These are phyloP conservation scores for Geotrichum histeridarum DNA, from an alignment of 1,139 yeast genomes.

Conservation along the genomic window DNA sequence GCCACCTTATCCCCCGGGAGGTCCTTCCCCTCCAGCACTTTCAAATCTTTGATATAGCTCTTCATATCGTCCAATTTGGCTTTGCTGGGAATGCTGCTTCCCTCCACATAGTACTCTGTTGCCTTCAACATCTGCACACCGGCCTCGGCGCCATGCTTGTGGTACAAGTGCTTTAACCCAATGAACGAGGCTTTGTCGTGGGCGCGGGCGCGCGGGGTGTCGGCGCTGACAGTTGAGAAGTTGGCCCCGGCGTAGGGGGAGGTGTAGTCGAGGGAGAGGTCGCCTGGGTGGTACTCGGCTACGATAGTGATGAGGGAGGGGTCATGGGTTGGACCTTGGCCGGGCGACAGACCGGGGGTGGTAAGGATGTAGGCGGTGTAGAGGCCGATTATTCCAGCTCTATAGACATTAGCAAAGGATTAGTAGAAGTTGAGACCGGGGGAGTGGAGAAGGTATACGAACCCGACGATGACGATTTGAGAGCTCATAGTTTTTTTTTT, in stretches of 20 bases:
- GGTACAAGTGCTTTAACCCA: slow-evolving; percentile 42
- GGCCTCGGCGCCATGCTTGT: slow-evolving; percentile 46
- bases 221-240: slow-evolving; percentile 57
- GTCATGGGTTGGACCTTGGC: slow-evolving; percentile 22
- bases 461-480: slow-evolving; percentile 29
- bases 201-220: slow-evolving; percentile 45
- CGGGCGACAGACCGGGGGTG: slow-evolving; percentile 42
- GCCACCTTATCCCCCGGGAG: not conserved
- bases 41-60: slow-evolving; percentile 45
- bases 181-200: slow-evolving; percentile 52
- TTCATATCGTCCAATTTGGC: slow-evolving; percentile 44
- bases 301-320: slow-evolving; percentile 43
- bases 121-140: slow-evolving; percentile 51
- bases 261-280: slow-evolving; percentile 53
- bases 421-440: not conserved
- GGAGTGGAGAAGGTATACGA: slow-evolving; percentile 11
- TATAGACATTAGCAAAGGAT: slow-evolving; percentile 17
- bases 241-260: slow-evolving; percentile 56
- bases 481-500: slow-evolving; percentile 30
- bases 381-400: slow-evolving; percentile 69
- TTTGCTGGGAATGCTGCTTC: slow-evolving; percentile 37
- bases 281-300: slow-evolving; percentile 58
- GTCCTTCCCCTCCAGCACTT: not conserved
- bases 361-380: slow-evolving; percentile 53
- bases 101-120: slow-evolving; percentile 49